Evolutionary conservation across 129 eudicot species (phyloP), one percentile per base, ranked within the genome.

Genomic region (Apium graveolens): DNA sequence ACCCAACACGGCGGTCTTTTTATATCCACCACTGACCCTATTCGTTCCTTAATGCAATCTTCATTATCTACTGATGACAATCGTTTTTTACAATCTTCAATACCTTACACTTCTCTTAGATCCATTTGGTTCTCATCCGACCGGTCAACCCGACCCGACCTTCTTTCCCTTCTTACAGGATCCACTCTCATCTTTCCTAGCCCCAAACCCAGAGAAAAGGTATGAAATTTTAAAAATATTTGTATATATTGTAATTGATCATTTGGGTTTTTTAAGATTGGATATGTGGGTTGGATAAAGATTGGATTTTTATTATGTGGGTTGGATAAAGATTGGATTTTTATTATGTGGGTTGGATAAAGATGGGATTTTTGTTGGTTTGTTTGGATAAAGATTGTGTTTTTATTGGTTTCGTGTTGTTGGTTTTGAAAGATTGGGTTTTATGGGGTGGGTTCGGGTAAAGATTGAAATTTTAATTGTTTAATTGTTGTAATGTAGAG

Each of bases 181-280:
- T 88, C 92, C 21, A 78, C 79, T 0, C 90, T 94, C 78, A 66
- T 94, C 72, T 87, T 89, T 55, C 79, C 78, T 69, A 86, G 89
- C 49, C 97, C 97, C 29, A 86, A 88, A 75, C 96, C 97, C 27
- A 80, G 98, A 75, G 88, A 90, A 81, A 93, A 90, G 93, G 97
- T 92, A 35, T 70, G 45, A 0, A 62, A 14, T 35, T 18, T 65
- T 44, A 41, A 41, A 41, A 41, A 5, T 3, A 4, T 5, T 76
- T 13, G 7, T 37, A 4, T 77, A 0, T 44, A 11, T 32, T 8
- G 17, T 11, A 68, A n/a, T 53, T 12, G 20, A 76, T 14, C 3
- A 76, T 55, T 72, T 24, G 51, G 51, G 4, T 41, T 10, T 39
- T 1, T 12, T 24, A 17, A 70, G 26, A 16, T 70, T 16, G 42